Evolutionary conservation across 2,329 filamentous ascomycete genomes (phyloP).

Genomic region (Neofusicoccum cordaticola): DNA sequence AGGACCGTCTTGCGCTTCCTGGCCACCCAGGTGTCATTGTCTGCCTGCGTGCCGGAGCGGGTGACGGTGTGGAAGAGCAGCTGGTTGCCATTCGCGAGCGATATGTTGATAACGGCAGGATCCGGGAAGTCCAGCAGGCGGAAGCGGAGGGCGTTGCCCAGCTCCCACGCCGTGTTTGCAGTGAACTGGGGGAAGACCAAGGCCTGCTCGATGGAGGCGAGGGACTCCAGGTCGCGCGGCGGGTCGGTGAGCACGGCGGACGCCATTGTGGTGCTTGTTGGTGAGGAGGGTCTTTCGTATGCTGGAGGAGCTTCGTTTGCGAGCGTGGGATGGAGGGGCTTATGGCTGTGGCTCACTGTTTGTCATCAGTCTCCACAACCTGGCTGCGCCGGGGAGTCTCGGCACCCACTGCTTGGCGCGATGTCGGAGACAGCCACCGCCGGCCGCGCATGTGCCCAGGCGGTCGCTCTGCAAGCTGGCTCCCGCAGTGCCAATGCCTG

Average conservation of each 20-base stretch:
- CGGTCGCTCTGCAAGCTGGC: too few species aligned
- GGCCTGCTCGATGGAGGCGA: slow-evolving; percentile 41
- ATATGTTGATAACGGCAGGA: slow-evolving; percentile 63
- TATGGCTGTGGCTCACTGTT: too few species aligned
- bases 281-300: too few species aligned
- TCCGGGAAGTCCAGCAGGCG: slow-evolving; percentile 55
- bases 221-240: slow-evolving; percentile 36
- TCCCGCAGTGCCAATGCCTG: too few species aligned
- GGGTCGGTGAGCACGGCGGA: slow-evolving; percentile 29
- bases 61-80: slow-evolving; percentile 69
- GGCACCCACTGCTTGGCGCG: too few species aligned
- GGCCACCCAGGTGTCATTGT: slow-evolving; percentile 63
- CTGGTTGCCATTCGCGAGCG: slow-evolving; percentile 56
- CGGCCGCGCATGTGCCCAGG: too few species aligned
- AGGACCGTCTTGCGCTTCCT: slow-evolving; percentile 71
- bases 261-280: background rate
- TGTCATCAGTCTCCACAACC: too few species aligned
- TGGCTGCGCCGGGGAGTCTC: too few species aligned
- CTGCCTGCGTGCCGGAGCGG: slow-evolving; percentile 64
- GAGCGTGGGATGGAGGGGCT: too few species aligned
- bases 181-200: slow-evolving; percentile 59
- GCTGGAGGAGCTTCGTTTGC: too few species aligned
- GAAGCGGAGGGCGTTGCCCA: slow-evolving; percentile 63
- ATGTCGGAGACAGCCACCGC: too few species aligned
- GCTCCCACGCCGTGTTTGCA: slow-evolving; percentile 60